Evolutionary conservation across 164 flowering plant species (phyloP).

Genomic region (Dillenia turbinata): DNA sequence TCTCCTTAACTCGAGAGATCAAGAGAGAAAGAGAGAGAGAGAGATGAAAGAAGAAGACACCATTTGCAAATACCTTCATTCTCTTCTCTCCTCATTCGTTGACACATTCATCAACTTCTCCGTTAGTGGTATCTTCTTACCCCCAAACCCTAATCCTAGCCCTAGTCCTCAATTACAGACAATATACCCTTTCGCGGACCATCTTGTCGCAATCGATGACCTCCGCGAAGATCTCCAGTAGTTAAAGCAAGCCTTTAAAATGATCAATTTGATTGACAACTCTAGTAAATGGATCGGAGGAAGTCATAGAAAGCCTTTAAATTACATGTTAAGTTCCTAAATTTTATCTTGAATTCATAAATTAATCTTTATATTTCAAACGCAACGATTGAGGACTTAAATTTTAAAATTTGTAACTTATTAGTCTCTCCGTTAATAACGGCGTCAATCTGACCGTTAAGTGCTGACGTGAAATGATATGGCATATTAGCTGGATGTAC

Average conservation of each 20-base stretch:
- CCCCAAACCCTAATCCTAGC: constrained; percentile 7
- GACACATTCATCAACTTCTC: constrained; percentile 74
- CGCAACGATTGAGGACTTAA: no score
- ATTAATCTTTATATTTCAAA: no score
- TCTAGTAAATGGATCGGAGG: background rate
- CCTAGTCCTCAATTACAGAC: background rate
- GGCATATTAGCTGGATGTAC: no score
- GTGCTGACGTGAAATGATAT: no score
- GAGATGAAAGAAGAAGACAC: background rate
- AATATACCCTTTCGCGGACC: background rate
- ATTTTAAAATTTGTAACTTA: no score
- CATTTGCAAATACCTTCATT: constrained; percentile 37
- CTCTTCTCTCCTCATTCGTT: constrained; percentile 48
- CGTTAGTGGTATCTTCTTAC: constrained; percentile 48
- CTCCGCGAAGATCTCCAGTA: background rate
- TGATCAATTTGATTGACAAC: background rate
- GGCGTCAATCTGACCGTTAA: no score
- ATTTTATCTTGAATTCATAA: no score
- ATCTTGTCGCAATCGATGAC: background rate
- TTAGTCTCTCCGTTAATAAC: no score
- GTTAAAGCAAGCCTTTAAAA: background rate
- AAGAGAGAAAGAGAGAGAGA: no score
- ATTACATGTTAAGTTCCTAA: no score
- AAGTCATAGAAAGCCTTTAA: no score
- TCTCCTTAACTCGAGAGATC: no score